Evolutionary conservation across 768 basidiomycete genomes (phyloP).

Genomic region (Boletellus sp.): DNA sequence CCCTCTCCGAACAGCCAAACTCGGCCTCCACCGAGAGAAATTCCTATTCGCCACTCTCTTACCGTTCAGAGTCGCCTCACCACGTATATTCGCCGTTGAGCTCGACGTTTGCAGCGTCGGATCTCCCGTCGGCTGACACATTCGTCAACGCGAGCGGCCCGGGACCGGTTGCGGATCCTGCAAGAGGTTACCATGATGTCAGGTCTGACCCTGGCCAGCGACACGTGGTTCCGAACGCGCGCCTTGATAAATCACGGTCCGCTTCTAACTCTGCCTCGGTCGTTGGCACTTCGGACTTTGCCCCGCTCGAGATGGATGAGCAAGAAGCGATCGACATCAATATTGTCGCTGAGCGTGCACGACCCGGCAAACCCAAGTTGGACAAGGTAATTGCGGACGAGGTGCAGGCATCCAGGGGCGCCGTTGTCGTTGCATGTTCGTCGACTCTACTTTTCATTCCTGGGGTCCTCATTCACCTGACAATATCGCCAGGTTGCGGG

Average conservation of each 20-base stretch:
- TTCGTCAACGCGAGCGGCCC: background rate
- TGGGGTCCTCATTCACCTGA: constrained; percentile 7
- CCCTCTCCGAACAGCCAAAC: constrained; percentile 15
- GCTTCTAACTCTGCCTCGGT: background rate
- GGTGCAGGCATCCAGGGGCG: constrained; percentile 50
- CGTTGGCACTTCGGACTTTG: background rate
- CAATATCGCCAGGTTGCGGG: constrained; percentile 56
- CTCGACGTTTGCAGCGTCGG: background rate
- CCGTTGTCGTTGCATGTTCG: constrained; percentile 69
- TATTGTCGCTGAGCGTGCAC: constrained; percentile 57
- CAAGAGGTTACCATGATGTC: constrained; percentile 2
- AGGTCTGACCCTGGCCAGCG: constrained; percentile 4
- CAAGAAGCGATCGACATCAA: constrained; percentile 58
- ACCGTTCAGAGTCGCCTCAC: constrained; percentile 5
- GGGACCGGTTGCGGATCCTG: background rate
- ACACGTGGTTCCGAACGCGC: background rate
- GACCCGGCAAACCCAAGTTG: constrained; percentile 65
- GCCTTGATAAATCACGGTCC: background rate
- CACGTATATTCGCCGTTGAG: constrained; percentile 1
- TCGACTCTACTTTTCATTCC: constrained; percentile 7
- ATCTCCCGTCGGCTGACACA: constrained; percentile 4
- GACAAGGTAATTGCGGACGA: constrained; percentile 63
- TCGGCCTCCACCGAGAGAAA: constrained; percentile 16
- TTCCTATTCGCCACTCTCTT: constrained; percentile 6
- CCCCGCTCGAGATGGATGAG: constrained; percentile 47